These are phyloP conservation scores for Herpetospermum pedunculosum DNA, from an alignment of 306 rosid species.

Conservation along the genomic window DNA sequence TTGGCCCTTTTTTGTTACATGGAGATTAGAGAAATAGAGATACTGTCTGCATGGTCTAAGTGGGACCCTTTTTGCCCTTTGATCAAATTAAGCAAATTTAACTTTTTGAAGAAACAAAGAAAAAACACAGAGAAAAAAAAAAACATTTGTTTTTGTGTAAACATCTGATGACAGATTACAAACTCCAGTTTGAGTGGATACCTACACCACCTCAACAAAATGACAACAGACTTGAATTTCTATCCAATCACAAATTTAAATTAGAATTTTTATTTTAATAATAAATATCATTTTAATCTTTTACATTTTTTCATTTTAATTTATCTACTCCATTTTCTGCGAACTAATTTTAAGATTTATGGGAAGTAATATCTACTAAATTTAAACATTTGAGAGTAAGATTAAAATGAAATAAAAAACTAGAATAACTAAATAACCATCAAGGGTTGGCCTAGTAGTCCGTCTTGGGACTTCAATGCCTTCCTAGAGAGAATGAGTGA, in stretches of 20 bases:
- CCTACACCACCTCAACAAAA: background rate
- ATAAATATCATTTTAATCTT: too few relatives aligned
- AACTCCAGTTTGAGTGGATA: background rate
- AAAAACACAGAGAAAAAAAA: background rate
- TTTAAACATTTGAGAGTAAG: too few relatives aligned
- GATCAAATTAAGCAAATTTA: background rate
- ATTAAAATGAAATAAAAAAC: too few relatives aligned
- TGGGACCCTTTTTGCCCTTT: slow-evolving; percentile 1
- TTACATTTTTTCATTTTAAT: too few relatives aligned
- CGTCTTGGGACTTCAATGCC: too few relatives aligned
- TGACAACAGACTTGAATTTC: background rate
- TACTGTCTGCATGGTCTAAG: background rate
- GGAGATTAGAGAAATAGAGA: background rate
- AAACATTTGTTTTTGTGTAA: background rate
- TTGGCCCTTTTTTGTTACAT: background rate
- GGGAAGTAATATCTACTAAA: too few relatives aligned
- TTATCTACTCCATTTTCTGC: too few relatives aligned
- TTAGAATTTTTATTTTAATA: too few relatives aligned
- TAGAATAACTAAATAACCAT: too few relatives aligned
- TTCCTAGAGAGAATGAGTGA: too few relatives aligned
- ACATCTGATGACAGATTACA: background rate
- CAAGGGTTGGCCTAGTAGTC: too few relatives aligned
- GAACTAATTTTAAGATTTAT: too few relatives aligned
- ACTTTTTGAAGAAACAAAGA: background rate
- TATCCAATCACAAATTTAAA: background rate